Conservation (phyloP, 495 filamentous ascomycete species). For the Penicillium silybi region DNA sequence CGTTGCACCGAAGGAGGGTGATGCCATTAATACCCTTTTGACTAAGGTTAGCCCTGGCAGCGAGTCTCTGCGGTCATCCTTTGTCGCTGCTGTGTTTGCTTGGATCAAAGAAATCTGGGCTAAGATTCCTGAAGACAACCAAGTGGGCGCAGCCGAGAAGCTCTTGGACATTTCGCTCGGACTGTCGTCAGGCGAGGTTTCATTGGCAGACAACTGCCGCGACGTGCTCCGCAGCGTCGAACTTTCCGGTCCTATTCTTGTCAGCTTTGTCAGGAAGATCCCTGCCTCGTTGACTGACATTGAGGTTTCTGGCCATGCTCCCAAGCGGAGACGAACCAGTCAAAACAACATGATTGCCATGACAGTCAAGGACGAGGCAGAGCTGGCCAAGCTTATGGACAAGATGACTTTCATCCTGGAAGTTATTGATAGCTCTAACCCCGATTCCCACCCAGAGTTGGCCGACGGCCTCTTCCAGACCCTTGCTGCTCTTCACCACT, state of each 20-base stretch:
- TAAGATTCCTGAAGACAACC: conserved; percentile 60
- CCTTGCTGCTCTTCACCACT: conserved; percentile 78
- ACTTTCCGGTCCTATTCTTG: conserved; percentile 65
- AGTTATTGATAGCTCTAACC: conserved; percentile 71
- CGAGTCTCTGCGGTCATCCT: conserved; percentile 39
- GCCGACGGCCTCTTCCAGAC: conserved; percentile 74
- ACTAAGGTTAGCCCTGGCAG: conserved; percentile 47
- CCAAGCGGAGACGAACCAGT: conserved; percentile 74
- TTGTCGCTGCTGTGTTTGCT: conserved; percentile 58
- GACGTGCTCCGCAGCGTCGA: conserved; percentile 65
- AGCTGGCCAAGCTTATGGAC: conserved; percentile 59
- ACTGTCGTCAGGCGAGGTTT: conserved; percentile 14
- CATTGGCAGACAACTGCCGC: conserved; percentile 51
- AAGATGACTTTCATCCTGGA: conserved; percentile 85
- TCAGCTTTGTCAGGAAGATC: conserved; percentile 64
- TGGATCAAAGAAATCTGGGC: conserved; percentile 68
- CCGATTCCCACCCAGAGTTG: conserved; percentile 66
- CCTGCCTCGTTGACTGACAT: conserved; percentile 58
- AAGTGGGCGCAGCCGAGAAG: conserved; percentile 53
- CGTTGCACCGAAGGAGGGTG: conserved; percentile 62
- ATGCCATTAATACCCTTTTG: conserved; percentile 59
- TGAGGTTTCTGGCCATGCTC: conserved; percentile 58
- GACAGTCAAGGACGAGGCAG: conserved; percentile 44
- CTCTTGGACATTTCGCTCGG: conserved; percentile 54
- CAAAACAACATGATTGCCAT: conserved; percentile 52